A percentile compares a stretch with the other conserved stretches of the same genome.
phyloP scores from a whole-genome alignment of 2,329 filamentous ascomycete genomes.

The Pyrenophora graminea region DNA sequence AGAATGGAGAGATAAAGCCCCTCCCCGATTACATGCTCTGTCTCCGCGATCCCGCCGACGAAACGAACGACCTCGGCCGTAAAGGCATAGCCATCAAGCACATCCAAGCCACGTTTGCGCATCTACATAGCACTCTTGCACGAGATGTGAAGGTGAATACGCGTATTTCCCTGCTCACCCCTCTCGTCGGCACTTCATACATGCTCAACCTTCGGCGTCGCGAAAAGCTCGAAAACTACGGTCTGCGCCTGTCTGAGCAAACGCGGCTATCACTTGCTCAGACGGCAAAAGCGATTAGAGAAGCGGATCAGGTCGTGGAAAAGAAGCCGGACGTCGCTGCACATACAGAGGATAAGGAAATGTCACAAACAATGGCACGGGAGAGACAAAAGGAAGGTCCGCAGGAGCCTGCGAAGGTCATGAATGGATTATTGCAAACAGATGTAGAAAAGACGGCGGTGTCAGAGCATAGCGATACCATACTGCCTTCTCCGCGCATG shows the following conservation, averaged over 20 bases:
- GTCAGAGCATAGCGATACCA: conserved; percentile 1
- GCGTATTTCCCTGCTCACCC: conserved; percentile 23
- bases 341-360: background rate
- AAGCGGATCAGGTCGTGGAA: background rate
- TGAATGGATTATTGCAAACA: background rate
- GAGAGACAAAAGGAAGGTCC: background rate
- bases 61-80: conserved; percentile 61
- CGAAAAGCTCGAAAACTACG: conserved; percentile 20
- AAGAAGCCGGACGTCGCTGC: background rate
- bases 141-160: conserved; percentile 20
- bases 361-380: background rate
- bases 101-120: conserved; percentile 51
- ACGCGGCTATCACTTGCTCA: conserved; percentile 8
- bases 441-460: conserved; percentile 1
- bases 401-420: background rate
- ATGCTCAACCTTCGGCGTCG: conserved; percentile 19
- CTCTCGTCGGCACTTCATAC: conserved; percentile 28
- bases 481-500: conserved; percentile 4
- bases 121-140: conserved; percentile 19
- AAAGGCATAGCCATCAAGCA: conserved; percentile 56
- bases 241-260: conserved; percentile 4
- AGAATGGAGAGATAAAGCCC: conserved; percentile 20
- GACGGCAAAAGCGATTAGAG: conserved; percentile 20
- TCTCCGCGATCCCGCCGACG: conserved; percentile 64
- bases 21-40: conserved; percentile 50